A percentile compares a stretch with the other conserved stretches of the same genome.
Conservation (phyloP, 1,139 yeast genomes). For the Magnusiomyces sp. region DNA sequence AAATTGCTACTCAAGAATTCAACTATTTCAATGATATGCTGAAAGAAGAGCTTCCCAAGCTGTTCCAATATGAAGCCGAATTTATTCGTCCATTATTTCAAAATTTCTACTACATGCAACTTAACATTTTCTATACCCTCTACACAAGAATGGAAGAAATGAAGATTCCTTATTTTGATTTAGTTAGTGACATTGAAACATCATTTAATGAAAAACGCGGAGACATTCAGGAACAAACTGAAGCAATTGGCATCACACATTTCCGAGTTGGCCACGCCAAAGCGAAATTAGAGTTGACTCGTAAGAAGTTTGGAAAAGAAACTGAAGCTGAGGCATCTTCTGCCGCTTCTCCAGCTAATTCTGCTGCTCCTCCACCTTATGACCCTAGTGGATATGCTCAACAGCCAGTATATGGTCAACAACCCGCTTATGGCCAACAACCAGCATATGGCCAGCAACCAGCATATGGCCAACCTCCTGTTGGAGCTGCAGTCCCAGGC, state of each 20-base stretch:
- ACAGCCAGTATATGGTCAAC: slow-evolving; percentile 27
- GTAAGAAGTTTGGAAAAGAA: slow-evolving; percentile 58
- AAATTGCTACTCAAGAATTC: slow-evolving; percentile 88
- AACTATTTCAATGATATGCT: slow-evolving; percentile 93
- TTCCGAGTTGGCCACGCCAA: slow-evolving; percentile 86
- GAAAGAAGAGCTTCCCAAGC: slow-evolving; percentile 77
- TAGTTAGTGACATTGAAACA: slow-evolving; percentile 43
- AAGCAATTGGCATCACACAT: slow-evolving; percentile 77
- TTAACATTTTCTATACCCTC: slow-evolving; percentile 88
- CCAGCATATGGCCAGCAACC: slow-evolving; percentile 16
- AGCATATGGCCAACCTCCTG: slow-evolving; percentile 20
- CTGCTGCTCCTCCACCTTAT: slow-evolving; percentile 27
- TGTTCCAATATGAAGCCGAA: slow-evolving; percentile 82
- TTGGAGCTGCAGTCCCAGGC: slow-evolving; percentile 29
- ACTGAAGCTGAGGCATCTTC: slow-evolving; percentile 34
- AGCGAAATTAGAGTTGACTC: slow-evolving; percentile 71
- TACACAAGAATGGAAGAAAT: slow-evolving; percentile 88
- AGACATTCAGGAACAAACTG: slow-evolving; percentile 80
- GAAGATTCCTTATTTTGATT: slow-evolving; percentile 71
- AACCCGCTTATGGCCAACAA: slow-evolving; percentile 21
- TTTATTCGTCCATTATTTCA: slow-evolving; percentile 90
- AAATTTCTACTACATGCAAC: slow-evolving; percentile 92
- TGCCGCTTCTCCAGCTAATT: slow-evolving; percentile 25
- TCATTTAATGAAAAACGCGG: slow-evolving; percentile 79
- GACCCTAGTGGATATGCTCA: slow-evolving; percentile 20